phyloP scores from a whole-genome alignment of 371 early-diverging fungal genomes.

The Mortierella sp. region DNA sequence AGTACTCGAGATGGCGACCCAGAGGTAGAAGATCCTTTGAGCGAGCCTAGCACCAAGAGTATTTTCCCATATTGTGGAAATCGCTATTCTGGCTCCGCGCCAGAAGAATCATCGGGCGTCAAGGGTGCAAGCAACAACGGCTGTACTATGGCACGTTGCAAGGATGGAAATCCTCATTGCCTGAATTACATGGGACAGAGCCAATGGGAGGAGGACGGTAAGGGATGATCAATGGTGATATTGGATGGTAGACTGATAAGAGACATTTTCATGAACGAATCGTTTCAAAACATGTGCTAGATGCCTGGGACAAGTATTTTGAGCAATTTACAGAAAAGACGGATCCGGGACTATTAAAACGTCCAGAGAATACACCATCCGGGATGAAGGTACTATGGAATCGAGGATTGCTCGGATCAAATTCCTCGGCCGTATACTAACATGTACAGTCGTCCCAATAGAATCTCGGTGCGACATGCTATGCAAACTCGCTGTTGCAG shows the following conservation, averaged over 20 bases:
- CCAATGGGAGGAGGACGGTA: slow-evolving; percentile 56
- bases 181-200: slow-evolving; percentile 56
- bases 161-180: slow-evolving; percentile 59
- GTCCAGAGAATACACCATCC: slow-evolving; percentile 13
- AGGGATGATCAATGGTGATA: neutral
- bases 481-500: slow-evolving; percentile 59
- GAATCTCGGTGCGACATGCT: slow-evolving; percentile 66
- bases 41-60: neutral
- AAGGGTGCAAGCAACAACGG: neutral
- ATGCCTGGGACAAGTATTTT: slow-evolving; percentile 46
- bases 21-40: neutral
- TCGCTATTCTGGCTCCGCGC: neutral
- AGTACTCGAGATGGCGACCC: neutral
- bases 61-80: slow-evolving; percentile 36
- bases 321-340: neutral
- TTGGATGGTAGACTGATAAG: neutral
- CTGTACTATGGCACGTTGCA: slow-evolving; percentile 44
- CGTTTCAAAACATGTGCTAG: slow-evolving; percentile 6
- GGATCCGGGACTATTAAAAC: slow-evolving; percentile 11
- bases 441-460: neutral
- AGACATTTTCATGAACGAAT: neutral
- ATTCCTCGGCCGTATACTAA: slow-evolving; percentile 1
- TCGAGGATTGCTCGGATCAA: slow-evolving; percentile 14
- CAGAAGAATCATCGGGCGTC: neutral
- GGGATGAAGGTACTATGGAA: slow-evolving; percentile 38